Evolutionary conservation across 2,329 filamentous ascomycete species (phyloP).

Genomic region (Trichoderma pleuroti): DNA sequence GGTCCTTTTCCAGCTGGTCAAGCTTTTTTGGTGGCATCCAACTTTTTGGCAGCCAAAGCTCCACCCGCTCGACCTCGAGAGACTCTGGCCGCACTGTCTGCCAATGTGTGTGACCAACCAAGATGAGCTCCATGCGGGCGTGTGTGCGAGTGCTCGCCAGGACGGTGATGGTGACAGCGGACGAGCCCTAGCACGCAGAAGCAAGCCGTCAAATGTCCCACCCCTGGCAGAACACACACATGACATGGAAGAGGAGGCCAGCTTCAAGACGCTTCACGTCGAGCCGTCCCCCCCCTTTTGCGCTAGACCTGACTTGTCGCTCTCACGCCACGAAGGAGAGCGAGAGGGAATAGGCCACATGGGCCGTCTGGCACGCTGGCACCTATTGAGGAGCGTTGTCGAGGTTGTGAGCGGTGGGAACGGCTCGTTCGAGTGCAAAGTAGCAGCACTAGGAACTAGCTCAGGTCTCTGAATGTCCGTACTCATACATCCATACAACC

Average conservation of each 20-base stretch:
- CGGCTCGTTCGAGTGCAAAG: neutral
- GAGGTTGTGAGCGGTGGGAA: neutral
- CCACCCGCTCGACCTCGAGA: neutral
- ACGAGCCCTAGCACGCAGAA: conserved; percentile 4
- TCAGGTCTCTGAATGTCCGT: neutral
- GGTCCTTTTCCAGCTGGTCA: neutral
- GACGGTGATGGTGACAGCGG: conserved; percentile 13
- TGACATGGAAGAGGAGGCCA: conserved; percentile 8
- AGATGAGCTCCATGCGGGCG: conserved; percentile 14
- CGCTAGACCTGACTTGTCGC: conserved; percentile 7
- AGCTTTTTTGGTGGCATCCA: conserved; percentile 11
- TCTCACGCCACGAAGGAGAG: conserved; percentile 6
- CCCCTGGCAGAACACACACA: conserved; percentile 13
- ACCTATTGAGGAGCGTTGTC: neutral
- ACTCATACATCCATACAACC: neutral
- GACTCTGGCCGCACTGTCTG: conserved; percentile 4
- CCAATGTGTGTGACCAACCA: conserved; percentile 7
- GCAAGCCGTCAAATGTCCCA: conserved; percentile 1
- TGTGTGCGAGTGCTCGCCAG: conserved; percentile 6
- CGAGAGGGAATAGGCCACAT: conserved; percentile 10
- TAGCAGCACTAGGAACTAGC: neutral
- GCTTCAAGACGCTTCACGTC: neutral
- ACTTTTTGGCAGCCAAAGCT: neutral
- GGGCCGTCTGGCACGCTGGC: neutral
- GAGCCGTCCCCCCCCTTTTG: neutral